Percentiles rank a stretch among this genome's conserved stretches.
phyloP scores from a whole-genome alignment of 116 monocot genomes.

The Posidonia oceanica region DNA sequence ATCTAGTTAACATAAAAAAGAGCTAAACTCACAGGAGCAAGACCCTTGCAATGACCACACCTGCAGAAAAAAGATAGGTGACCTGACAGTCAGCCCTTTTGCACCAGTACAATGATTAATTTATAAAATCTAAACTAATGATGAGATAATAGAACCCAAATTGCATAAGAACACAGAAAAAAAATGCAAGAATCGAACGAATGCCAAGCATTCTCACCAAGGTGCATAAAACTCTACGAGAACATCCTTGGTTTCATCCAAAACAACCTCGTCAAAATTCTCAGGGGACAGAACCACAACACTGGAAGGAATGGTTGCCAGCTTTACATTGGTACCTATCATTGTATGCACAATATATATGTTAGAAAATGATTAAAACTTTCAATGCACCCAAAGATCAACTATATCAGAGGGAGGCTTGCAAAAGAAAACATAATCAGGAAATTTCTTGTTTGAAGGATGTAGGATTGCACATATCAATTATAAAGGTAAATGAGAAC shows the following conservation, averaged over 20 bases:
- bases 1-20: neutral
- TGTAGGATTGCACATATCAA: no score
- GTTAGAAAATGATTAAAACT: neutral
- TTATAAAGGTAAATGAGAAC: no score
- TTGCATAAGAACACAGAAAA: neutral
- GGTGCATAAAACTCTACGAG: slow-evolving; percentile 41
- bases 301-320: slow-evolving; percentile 20
- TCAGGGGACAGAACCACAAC: slow-evolving; percentile 24
- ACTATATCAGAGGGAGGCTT: neutral
- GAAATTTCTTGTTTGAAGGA: no score
- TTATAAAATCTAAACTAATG: neutral
- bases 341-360: neutral
- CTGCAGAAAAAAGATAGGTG: slow-evolving; percentile 16
- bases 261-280: slow-evolving; percentile 25
- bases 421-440: neutral
- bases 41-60: slow-evolving; percentile 66
- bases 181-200: neutral
- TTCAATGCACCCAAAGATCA: neutral
- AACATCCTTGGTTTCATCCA: slow-evolving; percentile 29
- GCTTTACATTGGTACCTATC: slow-evolving; percentile 31
- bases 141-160: neutral
- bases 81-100: neutral
- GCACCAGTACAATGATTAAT: neutral
- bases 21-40: slow-evolving; percentile 48
- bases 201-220: slow-evolving; percentile 12